phyloP scores from a whole-genome alignment of 306 rosid genomes.

The Vicia faba region DNA sequence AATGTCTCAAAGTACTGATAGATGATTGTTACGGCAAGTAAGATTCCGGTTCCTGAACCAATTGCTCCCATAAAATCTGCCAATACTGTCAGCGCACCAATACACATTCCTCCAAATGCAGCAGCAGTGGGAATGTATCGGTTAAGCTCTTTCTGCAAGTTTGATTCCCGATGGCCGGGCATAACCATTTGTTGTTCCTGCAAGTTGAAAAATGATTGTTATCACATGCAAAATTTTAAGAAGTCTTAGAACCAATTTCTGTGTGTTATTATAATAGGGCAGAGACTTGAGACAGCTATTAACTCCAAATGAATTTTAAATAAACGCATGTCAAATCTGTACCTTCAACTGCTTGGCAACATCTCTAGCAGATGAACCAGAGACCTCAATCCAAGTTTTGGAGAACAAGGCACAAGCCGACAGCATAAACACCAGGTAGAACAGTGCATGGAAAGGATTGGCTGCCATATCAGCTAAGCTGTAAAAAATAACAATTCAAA shows the following conservation, averaged over 20 bases:
- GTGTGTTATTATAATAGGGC: background rate
- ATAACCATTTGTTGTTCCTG: slow-evolving; percentile 99
- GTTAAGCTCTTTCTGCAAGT: slow-evolving; percentile 84
- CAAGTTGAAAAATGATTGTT: slow-evolving; percentile 75
- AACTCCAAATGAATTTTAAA: background rate
- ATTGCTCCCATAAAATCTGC: slow-evolving; percentile 98
- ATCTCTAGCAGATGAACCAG: slow-evolving; percentile 94
- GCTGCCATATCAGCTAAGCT: slow-evolving; percentile 99
- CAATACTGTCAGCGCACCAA: slow-evolving; percentile 86
- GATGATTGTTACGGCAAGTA: slow-evolving; percentile 90
- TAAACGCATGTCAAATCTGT: slow-evolving; percentile 44
- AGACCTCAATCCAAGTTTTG: slow-evolving; percentile 96
- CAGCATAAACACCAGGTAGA: slow-evolving; percentile 86
- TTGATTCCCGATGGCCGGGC: slow-evolving; percentile 92
- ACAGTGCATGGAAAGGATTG: slow-evolving; percentile 89
- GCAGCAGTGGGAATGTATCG: slow-evolving; percentile 95
- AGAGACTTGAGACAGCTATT: background rate
- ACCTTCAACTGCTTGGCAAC: slow-evolving; percentile 97
- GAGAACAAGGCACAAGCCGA: slow-evolving; percentile 93
- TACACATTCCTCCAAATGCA: slow-evolving; percentile 89
- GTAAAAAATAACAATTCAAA: slow-evolving; percentile 39
- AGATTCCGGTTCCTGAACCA: slow-evolving; percentile 87
- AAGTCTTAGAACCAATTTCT: too few species aligned
- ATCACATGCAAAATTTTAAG: slow-evolving; percentile 57
- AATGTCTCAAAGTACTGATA: slow-evolving; percentile 91